These are phyloP conservation scores for Zygosaccharomyces pseudobailii DNA, from an alignment of 1,139 yeast species.

Conservation along the genomic window DNA sequence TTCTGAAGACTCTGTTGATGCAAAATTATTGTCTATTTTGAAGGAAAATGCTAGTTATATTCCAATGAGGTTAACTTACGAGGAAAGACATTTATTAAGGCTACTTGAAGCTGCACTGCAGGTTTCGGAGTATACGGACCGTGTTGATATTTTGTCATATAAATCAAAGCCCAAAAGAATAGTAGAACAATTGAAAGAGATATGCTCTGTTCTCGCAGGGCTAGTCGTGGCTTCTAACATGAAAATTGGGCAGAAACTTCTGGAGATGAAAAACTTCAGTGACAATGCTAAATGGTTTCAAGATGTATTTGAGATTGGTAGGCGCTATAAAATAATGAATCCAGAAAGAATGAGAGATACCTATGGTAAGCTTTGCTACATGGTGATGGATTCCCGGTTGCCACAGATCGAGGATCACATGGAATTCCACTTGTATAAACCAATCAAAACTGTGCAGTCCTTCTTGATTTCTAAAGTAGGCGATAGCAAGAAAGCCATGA, in stretches of 20 bases:
- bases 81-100: constrained; percentile 60
- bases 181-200: constrained; percentile 61
- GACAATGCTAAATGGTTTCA: constrained; percentile 68
- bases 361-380: constrained; percentile 69
- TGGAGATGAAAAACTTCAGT: constrained; percentile 58
- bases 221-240: constrained; percentile 67
- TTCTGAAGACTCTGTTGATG: constrained; percentile 18
- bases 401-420: constrained; percentile 62
- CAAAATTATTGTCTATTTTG: constrained; percentile 36
- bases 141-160: constrained; percentile 61
- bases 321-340: constrained; percentile 73
- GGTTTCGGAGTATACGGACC: constrained; percentile 72
- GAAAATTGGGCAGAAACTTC: constrained; percentile 57
- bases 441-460: constrained; percentile 55
- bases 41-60: constrained; percentile 48
- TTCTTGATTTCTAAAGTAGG: constrained; percentile 39
- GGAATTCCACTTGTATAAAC: constrained; percentile 69
- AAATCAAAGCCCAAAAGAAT: constrained; percentile 62
- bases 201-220: constrained; percentile 71
- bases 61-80: constrained; percentile 59
- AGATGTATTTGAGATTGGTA: constrained; percentile 62
- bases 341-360: constrained; percentile 73
- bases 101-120: constrained; percentile 64
- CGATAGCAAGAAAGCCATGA: constrained; percentile 38
- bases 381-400: constrained; percentile 73